These are phyloP conservation scores for Colletotrichum sp. DNA, from an alignment of 2,329 filamentous ascomycete genomes.

Conservation along the genomic window DNA sequence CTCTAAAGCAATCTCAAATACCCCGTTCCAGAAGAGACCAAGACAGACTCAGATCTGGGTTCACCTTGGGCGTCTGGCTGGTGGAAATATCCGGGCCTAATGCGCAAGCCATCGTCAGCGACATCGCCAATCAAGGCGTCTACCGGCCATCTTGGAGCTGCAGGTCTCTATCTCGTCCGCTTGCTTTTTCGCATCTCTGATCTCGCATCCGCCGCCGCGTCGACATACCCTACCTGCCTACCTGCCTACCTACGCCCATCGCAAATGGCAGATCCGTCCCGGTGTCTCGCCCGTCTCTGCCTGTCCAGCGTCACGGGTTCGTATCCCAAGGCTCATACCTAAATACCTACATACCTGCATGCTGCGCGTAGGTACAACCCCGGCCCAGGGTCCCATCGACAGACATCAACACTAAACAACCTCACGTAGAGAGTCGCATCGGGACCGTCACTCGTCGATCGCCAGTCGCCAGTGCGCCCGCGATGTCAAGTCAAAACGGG, in stretches of 20 bases:
- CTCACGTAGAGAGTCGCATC: not conserved
- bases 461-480: not conserved
- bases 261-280: not conserved
- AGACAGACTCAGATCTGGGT: not conserved
- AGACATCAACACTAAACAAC: not conserved
- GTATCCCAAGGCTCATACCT: not conserved
- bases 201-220: not conserved
- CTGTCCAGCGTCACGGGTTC: not conserved
- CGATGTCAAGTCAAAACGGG: not conserved
- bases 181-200: conserved; percentile 4
- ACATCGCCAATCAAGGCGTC: not conserved
- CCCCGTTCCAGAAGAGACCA: not conserved
- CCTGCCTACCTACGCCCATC: not conserved
- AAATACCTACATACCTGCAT: not conserved
- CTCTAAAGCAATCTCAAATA: not conserved
- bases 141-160: not conserved
- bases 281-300: not conserved
- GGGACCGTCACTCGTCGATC: conserved; percentile 1
- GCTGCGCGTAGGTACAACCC: not conserved
- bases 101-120: not conserved
- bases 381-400: not conserved
- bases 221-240: not conserved
- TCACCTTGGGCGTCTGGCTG: not conserved
- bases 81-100: not conserved
- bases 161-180: not conserved